Base-by-base conservation (phyloP, 805 yeast genomes). In the Alloascoidea hylecoeti region DNA sequence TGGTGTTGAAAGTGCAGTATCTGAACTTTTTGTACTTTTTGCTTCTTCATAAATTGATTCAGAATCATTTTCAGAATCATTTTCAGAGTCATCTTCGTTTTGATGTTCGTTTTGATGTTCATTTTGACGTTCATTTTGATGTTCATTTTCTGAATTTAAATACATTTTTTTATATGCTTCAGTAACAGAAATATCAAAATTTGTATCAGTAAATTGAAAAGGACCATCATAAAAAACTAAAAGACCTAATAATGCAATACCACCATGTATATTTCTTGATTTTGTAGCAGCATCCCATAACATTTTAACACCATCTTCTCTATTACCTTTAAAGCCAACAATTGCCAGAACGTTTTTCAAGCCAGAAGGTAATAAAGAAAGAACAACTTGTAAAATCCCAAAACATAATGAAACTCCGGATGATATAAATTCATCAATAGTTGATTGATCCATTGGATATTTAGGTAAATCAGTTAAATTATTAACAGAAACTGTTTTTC, bases 181-280 rank as follows among this genome's bases (percentile, higher is more conserved):
- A 23, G 30, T 23, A 9, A n/a, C 30, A 9, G 30, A 23, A 9
- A n/a, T 23, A 23, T 23, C 30, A 23, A 23, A 23, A 23, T 81
- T 85, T 18, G 76, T 79, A 57, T 89, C 97, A 14, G 86, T 77
- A 52, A 84, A 85, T 55, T 88, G 96, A 56, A 89, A 79, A 2
- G 96, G 97, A 1, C 97, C 96, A 53, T 89, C 96, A 53, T 88
- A 92, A 52, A 84, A 89, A 18, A 85, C 83, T 46, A 89, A 64
- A 36, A 89, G 63, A 5, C 81, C 88, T 40, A 88, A 63, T n/a
- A 86, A 58, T 1, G 94, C 96, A 46, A 89, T 70, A 41, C 92
- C 88, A 34, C 97, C 96, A 55, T 89, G 96, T 42, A 92, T 79
- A 49, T 92, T 92, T 49, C 94, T 66, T 44, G 74, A 75, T 4